Evolutionary conservation across 1,284 basidiomycete genomes (phyloP).

Genomic region (Xerocomus amazonicus): DNA sequence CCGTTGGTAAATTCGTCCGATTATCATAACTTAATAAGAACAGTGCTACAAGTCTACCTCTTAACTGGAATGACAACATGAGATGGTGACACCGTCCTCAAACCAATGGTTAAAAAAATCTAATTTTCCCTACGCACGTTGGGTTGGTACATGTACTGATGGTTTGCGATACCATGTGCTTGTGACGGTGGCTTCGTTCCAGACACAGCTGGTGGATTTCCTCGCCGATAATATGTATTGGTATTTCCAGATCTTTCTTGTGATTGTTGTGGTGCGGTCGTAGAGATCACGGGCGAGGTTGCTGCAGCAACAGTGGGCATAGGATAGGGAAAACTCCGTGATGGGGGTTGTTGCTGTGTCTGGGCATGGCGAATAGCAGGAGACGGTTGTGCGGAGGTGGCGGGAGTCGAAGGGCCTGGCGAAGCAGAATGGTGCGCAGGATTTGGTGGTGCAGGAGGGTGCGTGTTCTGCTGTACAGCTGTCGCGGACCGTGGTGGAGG

Average conservation of each 20-base stretch:
- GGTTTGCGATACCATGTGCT: constrained; percentile 31
- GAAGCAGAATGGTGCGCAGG: constrained; percentile 29
- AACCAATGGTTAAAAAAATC: constrained; percentile 4
- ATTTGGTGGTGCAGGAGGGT: constrained; percentile 20
- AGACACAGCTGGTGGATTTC: constrained; percentile 27
- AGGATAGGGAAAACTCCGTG: constrained; percentile 42
- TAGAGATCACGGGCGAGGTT: constrained; percentile 38
- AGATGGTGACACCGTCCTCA: neutral
- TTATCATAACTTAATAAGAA: constrained; percentile 18
- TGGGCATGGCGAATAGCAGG: constrained; percentile 33
- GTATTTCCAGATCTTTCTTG: constrained; percentile 31
- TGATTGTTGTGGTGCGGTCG: constrained; percentile 25
- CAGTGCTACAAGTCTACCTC: constrained; percentile 4
- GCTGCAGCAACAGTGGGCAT: constrained; percentile 42
- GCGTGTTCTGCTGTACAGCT: constrained; percentile 25
- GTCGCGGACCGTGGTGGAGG: constrained; percentile 21
- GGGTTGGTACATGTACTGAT: constrained; percentile 46
- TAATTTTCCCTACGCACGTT: constrained; percentile 36
- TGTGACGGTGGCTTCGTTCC: constrained; percentile 35
- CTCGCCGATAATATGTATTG: constrained; percentile 36
- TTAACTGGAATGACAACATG: too few species aligned
- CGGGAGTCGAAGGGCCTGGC: constrained; percentile 30
- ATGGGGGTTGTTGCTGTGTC: constrained; percentile 29
- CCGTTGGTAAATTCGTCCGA: neutral
- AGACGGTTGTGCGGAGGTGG: constrained; percentile 30